phyloP scores from a whole-genome alignment of 2,329 filamentous ascomycete species.

The Ophiostoma perfectum region DNA sequence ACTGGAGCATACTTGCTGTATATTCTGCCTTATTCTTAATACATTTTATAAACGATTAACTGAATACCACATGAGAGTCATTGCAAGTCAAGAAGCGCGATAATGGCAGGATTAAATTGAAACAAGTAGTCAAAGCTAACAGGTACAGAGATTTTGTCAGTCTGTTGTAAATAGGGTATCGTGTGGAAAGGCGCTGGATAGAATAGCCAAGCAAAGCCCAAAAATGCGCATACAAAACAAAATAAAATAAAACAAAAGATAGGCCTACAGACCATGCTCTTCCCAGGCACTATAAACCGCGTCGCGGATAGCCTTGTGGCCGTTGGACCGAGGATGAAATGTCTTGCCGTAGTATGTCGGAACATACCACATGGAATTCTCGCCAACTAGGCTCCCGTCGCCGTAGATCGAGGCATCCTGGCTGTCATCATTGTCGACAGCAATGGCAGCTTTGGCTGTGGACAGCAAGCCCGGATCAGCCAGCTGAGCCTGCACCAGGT shows the following conservation, averaged over 20 bases:
- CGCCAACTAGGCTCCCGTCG: background rate
- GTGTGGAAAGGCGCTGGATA: background rate
- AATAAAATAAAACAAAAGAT: background rate
- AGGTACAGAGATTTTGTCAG: background rate
- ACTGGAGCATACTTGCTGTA: too few species aligned
- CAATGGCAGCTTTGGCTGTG: background rate
- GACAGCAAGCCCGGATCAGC: background rate
- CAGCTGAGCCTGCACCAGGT: background rate
- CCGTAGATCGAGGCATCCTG: background rate
- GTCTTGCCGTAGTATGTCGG: constrained; percentile 27
- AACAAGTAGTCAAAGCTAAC: background rate
- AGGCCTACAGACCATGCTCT: constrained; percentile 18
- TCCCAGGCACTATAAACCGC: constrained; percentile 35
- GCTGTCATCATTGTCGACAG: background rate
- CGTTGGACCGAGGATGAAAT: constrained; percentile 33
- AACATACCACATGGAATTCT: constrained; percentile 40
- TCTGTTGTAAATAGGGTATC: background rate
- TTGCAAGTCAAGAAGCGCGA: too few species aligned
- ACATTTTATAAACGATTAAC: background rate
- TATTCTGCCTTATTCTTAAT: too few species aligned
- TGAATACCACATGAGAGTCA: too few species aligned
- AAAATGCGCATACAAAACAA: background rate
- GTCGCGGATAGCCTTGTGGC: constrained; percentile 37
- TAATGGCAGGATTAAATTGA: background rate
- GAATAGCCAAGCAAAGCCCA: background rate